Conservation (phyloP, 495 filamentous ascomycete genomes). For the Penicillium dipodomyicola region DNA sequence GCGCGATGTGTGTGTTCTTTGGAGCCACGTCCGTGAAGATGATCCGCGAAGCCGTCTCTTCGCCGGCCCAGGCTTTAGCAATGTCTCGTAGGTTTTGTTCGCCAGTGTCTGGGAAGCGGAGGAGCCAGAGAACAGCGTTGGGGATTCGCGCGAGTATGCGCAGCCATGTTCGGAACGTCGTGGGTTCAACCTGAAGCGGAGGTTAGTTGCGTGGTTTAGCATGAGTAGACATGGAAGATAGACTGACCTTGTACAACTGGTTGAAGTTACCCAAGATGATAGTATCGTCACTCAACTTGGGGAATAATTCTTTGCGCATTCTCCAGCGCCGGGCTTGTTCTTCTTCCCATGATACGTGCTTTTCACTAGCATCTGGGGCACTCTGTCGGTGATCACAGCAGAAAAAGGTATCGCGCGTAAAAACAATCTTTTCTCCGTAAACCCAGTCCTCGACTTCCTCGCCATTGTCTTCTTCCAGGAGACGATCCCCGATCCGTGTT, state of each 20-base stretch:
- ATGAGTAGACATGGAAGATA: slow-evolving; percentile 1
- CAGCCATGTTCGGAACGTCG: slow-evolving; percentile 94
- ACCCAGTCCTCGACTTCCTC: slow-evolving; percentile 74
- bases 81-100: slow-evolving; percentile 80
- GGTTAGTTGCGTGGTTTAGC: slow-evolving; percentile 9
- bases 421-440: slow-evolving; percentile 96
- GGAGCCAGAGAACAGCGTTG: slow-evolving; percentile 90
- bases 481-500: slow-evolving; percentile 66
- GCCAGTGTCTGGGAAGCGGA: slow-evolving; percentile 93
- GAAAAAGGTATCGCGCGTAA: slow-evolving; percentile 94
- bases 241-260: slow-evolving; percentile 92
- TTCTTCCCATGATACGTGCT: slow-evolving; percentile 71
- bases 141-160: slow-evolving; percentile 85
- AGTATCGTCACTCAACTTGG: slow-evolving; percentile 72
- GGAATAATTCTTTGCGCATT: slow-evolving; percentile 96
- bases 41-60: slow-evolving; percentile 84
- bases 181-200: slow-evolving; percentile 82
- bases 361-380: slow-evolving; percentile 69
- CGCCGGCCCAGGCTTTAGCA: slow-evolving; percentile 78
- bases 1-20: slow-evolving; percentile 90
- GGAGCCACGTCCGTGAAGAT: slow-evolving; percentile 96
- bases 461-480: slow-evolving; percentile 65
- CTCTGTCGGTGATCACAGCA: slow-evolving; percentile 97
- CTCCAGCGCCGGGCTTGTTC: slow-evolving; percentile 82
- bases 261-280: slow-evolving; percentile 99